Evolutionary conservation across 2,329 filamentous ascomycete species (phyloP).

Genomic region (Sphaerostilbella broomeana): DNA sequence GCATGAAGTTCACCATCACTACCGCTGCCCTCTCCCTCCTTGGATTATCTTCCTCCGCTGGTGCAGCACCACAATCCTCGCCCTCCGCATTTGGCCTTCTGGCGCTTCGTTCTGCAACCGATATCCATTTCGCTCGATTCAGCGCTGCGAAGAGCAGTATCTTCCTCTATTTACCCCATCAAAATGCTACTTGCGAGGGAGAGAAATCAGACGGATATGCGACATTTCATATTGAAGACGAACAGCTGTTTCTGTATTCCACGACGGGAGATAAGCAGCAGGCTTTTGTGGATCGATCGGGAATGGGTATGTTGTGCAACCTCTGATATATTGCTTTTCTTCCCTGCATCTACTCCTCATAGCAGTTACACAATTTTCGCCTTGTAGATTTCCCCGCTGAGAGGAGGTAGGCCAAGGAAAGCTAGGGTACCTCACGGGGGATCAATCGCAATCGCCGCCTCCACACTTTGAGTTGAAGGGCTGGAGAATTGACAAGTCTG

Average conservation of each 20-base stretch:
- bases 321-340: no score
- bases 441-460: constrained; percentile 23
- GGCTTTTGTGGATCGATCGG: constrained; percentile 48
- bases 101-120: constrained; percentile 42
- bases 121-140: constrained; percentile 40
- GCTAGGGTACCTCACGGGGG: constrained; percentile 45
- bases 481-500: constrained; percentile 38
- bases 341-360: no score
- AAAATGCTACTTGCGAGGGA: constrained; percentile 44
- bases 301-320: constrained; percentile 48
- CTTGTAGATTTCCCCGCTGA: no score
- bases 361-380: no score
- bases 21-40: constrained; percentile 5
- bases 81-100: constrained; percentile 19
- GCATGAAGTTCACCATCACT: constrained; percentile 7
- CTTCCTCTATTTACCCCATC: constrained; percentile 35
- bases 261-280: constrained; percentile 37
- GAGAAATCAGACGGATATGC: constrained; percentile 35
- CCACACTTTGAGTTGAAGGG: constrained; percentile 39
- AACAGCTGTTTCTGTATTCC: constrained; percentile 42
- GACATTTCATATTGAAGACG: constrained; percentile 43
- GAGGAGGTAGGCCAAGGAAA: constrained; percentile 40
- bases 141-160: constrained; percentile 40
- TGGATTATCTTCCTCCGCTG: not conserved
- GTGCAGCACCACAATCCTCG: not conserved